Evolutionary conservation across 345 rosid genomes (phyloP), one percentile per base, ranked within the genome.

Genomic region (Balakata baccata): DNA sequence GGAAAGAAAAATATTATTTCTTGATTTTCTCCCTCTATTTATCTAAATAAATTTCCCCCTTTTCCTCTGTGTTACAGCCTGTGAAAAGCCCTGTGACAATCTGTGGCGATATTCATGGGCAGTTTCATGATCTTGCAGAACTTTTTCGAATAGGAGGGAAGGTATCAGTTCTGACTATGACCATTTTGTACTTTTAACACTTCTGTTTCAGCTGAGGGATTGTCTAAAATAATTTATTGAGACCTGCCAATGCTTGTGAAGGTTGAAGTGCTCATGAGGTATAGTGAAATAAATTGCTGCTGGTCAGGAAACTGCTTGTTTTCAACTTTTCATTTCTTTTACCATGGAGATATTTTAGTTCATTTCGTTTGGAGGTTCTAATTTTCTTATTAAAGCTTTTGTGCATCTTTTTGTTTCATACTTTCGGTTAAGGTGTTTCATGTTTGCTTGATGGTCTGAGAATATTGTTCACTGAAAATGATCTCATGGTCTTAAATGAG

Each of bases 71-170:
- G 11, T 9, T 64, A 43, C 76, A 94, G 96, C 98, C 97, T 74
- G 98, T 91, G 63, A 91, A 87, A 85, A 91, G 94, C 78, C 97
- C 97, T 64, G 96, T 93, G 68, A 91, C 98, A 77, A 90, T 93
- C 59, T 91, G 97, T 63, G 98, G 98, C 74, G 98, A 93, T 82
- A 91, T 93, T 74, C 98, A 93, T 57, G 96, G 96, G 60, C 98
- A 93, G 81, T 93, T 93, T 61, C 98, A 93, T 84, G 98, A 93
- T 84, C 97, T 93, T 68, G 98, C 98, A 3, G 98, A 93, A 83
- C 97, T 93, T 75, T 93, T 93, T 80, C 92, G 91, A 60, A 91
- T 91, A 74, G 94, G 98, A 18, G 97, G 98, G 77, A 88, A 87
- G 96, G 98, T 93, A 87, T 7, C 43, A 6, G 47, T 43, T 43